A percentile compares a stretch with the other conserved stretches of the same genome.
Evolutionary conservation across 2,329 filamentous ascomycete genomes (phyloP).

Genomic region (Ophiosphaerella herpotricha): DNA sequence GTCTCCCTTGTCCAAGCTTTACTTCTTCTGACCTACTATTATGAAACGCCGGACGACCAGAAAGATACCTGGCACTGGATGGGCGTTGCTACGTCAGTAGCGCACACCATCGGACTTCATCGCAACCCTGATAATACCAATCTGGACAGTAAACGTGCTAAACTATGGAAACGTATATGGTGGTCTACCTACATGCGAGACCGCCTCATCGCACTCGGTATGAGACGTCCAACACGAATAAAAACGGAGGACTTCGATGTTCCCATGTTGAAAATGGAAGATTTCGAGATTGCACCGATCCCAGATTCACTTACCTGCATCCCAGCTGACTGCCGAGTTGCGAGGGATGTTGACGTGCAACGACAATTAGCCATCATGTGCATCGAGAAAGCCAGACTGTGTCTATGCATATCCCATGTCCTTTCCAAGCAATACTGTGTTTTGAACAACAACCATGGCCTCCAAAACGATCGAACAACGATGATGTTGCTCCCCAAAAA

Average conservation of each 20-base stretch:
- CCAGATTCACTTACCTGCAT: constrained; percentile 71
- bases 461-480: constrained; percentile 69
- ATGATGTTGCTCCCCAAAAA: constrained; percentile 95
- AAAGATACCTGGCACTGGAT: constrained; percentile 99
- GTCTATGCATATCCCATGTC: constrained; percentile 86
- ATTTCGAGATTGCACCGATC: constrained; percentile 78
- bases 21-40: constrained; percentile 95
- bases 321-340: constrained; percentile 69
- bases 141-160: constrained; percentile 74
- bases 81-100: constrained; percentile 90
- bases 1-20: constrained; percentile 87
- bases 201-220: constrained; percentile 86
- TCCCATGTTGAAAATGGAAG: constrained; percentile 80
- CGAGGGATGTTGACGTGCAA: constrained; percentile 74
- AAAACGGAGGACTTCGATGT: constrained; percentile 94
- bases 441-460: constrained; percentile 77
- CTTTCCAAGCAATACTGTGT: constrained; percentile 92
- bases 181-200: constrained; percentile 98
- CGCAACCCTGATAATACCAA: constrained; percentile 79
- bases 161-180: constrained; percentile 94
- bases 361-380: constrained; percentile 83
- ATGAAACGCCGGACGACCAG: constrained; percentile 93
- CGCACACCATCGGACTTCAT: constrained; percentile 91
- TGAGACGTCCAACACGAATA: constrained; percentile 89
- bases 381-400: constrained; percentile 88